Base-by-base conservation (phyloP, 2,329 filamentous ascomycete genomes). In the Ophiostoma sp. region DNA sequence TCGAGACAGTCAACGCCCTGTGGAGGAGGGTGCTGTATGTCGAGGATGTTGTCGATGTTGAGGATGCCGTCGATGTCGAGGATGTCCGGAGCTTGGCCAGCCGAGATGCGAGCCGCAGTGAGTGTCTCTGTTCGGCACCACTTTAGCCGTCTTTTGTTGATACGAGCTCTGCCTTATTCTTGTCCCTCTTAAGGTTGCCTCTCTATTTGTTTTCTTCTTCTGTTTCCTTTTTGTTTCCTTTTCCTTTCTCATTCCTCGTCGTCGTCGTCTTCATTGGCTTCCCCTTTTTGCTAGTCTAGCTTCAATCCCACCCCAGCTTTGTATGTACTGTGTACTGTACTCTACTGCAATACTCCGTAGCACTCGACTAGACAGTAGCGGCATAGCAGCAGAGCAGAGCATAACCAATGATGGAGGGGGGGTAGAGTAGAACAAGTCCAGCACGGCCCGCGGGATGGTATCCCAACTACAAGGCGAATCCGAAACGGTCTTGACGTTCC, bases 281-380 rank as follows among this genome's bases (percentile, higher is more conserved):
- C 66, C 66, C 66, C 66, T 67, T 52, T 67, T 67, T 35, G 27
- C 41, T 27, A 44, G 41, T 67, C 66, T 62, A 62, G 57, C 57
- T 33, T 17, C 27, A 62, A 62, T 62, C 57, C 23, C 52, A 27
- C 52, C 52, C 57, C 57, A 35, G 57, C 27, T 62, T 62, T 7
- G 13, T 13, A 17, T 17, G 4, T n/a, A 48, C 44, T 48, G 15
- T 48, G 17, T 13, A 57, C 13, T 39, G 36, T 39, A n/a, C n/a
- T n/a, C n/a, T n/a, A n/a, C n/a, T n/a, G n/a, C n/a, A 17, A 54
- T 17, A 60, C 57, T 31, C 57, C 57, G 27, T 62, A 62, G 57
- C 15, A 54, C 27, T 57, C 52, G n/a, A 23, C n/a, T 23, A 54
- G 48, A 27, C n/a, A 27, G 23, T 48, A 17, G 44, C 44, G 20